Evolutionary conservation across 164 flowering plant species (phyloP).

Genomic region (Protea cynaroides): DNA sequence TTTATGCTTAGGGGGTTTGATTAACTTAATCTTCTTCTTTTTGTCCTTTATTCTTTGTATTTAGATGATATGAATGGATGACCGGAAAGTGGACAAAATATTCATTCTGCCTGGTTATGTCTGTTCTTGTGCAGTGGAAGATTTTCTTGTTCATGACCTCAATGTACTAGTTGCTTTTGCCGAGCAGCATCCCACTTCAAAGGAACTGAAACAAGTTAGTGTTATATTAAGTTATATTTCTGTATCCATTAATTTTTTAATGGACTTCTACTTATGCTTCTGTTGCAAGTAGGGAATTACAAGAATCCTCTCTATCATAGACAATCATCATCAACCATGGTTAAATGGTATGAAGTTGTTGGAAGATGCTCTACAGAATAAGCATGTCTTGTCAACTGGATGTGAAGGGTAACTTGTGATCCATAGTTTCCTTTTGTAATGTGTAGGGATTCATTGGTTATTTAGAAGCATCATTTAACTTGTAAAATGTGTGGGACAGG

Average conservation of each 20-base stretch:
- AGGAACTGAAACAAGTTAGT: conserved; percentile 56
- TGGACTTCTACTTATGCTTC: background rate
- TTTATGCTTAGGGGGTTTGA: background rate
- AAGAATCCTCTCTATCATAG: conserved; percentile 49
- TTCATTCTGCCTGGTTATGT: background rate
- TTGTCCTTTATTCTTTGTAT: background rate
- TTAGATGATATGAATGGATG: background rate
- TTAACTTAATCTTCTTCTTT: background rate
- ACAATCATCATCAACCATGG: conserved; percentile 54
- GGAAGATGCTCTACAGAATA: conserved; percentile 43
- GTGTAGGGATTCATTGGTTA: background rate
- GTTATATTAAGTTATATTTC: background rate
- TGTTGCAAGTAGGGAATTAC: conserved; percentile 49
- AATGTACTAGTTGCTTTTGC: conserved; percentile 42
- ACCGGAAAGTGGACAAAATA: too few relatives aligned
- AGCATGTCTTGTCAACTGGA: conserved; percentile 49
- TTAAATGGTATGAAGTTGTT: conserved; percentile 62
- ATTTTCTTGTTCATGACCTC: conserved; percentile 64
- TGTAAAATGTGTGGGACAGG: conserved; percentile 21
- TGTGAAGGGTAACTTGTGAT: conserved; percentile 48
- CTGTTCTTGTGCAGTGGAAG: conserved; percentile 51
- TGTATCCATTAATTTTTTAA: background rate
- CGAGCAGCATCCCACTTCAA: conserved; percentile 31
- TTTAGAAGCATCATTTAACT: background rate
- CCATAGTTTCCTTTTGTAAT: background rate